phyloP scores from a whole-genome alignment of 495 filamentous ascomycete genomes.

The Xeromyces bisporus region DNA sequence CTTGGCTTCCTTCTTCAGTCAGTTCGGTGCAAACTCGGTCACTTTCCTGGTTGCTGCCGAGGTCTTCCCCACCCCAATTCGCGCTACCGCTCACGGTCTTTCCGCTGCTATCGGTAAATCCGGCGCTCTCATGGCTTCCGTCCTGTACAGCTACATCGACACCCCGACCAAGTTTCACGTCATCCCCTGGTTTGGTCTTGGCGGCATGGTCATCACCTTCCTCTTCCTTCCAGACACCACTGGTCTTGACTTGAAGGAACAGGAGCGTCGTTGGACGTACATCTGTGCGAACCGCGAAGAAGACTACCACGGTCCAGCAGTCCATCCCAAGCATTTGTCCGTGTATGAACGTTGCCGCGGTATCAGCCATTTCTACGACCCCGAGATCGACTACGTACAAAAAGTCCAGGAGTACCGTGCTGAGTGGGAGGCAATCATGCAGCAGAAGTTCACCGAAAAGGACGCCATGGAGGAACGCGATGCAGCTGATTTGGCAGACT shows the following conservation, averaged over 20 bases:
- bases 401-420: conserved; percentile 64
- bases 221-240: conserved; percentile 86
- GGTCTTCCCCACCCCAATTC: conserved; percentile 76
- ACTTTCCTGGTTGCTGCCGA: conserved; percentile 87
- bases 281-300: conserved; percentile 53
- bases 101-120: conserved; percentile 70
- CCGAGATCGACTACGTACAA: conserved; percentile 56
- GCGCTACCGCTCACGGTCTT: conserved; percentile 80
- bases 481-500: conserved; percentile 19
- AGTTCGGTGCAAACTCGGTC: conserved; percentile 83
- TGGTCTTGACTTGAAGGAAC: conserved; percentile 82
- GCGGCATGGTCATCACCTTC: conserved; percentile 56
- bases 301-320: conserved; percentile 78
- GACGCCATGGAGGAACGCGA: conserved; percentile 12
- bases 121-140: conserved; percentile 65
- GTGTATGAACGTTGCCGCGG: conserved; percentile 60
- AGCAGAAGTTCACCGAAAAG: conserved; percentile 31
- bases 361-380: conserved; percentile 58
- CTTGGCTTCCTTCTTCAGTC: conserved; percentile 86
- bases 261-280: conserved; percentile 73
- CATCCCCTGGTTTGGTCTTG: conserved; percentile 82
- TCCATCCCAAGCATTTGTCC: conserved; percentile 72
- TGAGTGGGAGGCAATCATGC: conserved; percentile 45
- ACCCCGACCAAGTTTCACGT: conserved; percentile 65
- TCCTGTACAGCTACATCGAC: conserved; percentile 80